Percentiles rank a stretch among this genome's conserved stretches.
Evolutionary conservation across 495 filamentous ascomycete species (phyloP).

Genomic region (Bombardia bombarda): DNA sequence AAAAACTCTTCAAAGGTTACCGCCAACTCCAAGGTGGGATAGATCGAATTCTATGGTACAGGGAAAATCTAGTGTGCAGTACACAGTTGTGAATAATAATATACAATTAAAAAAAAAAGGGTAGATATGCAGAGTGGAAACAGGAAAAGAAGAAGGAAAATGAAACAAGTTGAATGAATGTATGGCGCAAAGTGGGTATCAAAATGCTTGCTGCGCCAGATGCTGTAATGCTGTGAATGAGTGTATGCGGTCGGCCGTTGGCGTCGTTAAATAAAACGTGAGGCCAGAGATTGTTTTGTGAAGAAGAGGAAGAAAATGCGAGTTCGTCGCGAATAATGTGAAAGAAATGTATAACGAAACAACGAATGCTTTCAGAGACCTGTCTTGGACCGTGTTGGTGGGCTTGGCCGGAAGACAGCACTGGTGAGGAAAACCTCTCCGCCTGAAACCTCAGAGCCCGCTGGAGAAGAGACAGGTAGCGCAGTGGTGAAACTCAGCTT

Average conservation of each 20-base stretch:
- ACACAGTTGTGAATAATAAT: too few species aligned
- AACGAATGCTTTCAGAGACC: not conserved
- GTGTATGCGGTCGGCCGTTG: not conserved
- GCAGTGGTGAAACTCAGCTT: conserved; percentile 18
- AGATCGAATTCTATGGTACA: too few species aligned
- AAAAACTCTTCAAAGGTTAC: too few species aligned
- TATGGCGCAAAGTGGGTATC: not conserved
- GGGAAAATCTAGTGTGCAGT: too few species aligned
- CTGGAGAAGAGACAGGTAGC: conserved; percentile 8
- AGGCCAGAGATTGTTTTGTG: not conserved
- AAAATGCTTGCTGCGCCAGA: not conserved
- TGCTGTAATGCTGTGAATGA: conserved; percentile 1
- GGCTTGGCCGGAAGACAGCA: conserved; percentile 34
- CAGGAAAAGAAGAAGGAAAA: too few species aligned
- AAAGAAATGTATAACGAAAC: not conserved
- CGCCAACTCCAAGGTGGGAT: too few species aligned
- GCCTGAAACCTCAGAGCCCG: conserved; percentile 3
- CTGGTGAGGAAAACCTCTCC: conserved; percentile 34
- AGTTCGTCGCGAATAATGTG: not conserved
- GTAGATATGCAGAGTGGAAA: too few species aligned
- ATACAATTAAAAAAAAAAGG: too few species aligned
- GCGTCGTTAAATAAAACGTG: conserved; percentile 3
- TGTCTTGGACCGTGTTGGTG: not conserved
- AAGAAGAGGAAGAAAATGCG: not conserved
- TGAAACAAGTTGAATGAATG: not conserved